A percentile compares a stretch with the other conserved stretches of the same genome.
Conservation (phyloP, 2,329 filamentous ascomycete species). For the Aspergillus spinulosporus region DNA sequence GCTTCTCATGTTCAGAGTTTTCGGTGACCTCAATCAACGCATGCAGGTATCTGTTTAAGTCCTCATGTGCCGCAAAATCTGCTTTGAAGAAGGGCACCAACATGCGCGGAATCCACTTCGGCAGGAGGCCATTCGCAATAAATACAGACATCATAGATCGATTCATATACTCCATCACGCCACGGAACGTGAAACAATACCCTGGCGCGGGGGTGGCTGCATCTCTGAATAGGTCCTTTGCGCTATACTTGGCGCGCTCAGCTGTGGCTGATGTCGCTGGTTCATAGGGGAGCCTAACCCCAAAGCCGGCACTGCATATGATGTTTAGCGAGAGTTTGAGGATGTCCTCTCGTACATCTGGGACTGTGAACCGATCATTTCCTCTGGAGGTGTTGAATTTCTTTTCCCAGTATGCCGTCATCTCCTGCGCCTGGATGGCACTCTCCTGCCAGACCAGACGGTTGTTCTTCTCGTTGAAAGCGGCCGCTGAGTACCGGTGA, state of each 20-base stretch:
- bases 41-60: slow-evolving; percentile 22
- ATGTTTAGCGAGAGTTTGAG: slow-evolving; percentile 40
- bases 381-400: not conserved
- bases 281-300: slow-evolving; percentile 26
- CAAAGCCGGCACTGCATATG: slow-evolving; percentile 40
- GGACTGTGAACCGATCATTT: slow-evolving; percentile 8
- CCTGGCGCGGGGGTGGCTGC: slow-evolving; percentile 19
- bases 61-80: slow-evolving; percentile 31
- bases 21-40: slow-evolving; percentile 28
- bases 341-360: slow-evolving; percentile 32
- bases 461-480: slow-evolving; percentile 49
- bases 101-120: slow-evolving; percentile 22
- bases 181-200: slow-evolving; percentile 26
- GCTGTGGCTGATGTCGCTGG: slow-evolving; percentile 1
- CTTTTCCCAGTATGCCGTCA: slow-evolving; percentile 30
- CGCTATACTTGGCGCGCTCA: slow-evolving; percentile 12
- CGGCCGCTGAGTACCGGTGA: slow-evolving; percentile 43
- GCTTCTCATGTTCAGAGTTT: not conserved
- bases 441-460: slow-evolving; percentile 43
- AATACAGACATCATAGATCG: slow-evolving; percentile 16
- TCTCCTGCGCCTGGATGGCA: slow-evolving; percentile 32
- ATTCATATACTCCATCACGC: slow-evolving; percentile 30
- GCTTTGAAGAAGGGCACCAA: slow-evolving; percentile 33
- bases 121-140: slow-evolving; percentile 22
- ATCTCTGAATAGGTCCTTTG: slow-evolving; percentile 26